phyloP scores from a whole-genome alignment of 1,139 yeast genomes.

The Lodderomyces theae region DNA sequence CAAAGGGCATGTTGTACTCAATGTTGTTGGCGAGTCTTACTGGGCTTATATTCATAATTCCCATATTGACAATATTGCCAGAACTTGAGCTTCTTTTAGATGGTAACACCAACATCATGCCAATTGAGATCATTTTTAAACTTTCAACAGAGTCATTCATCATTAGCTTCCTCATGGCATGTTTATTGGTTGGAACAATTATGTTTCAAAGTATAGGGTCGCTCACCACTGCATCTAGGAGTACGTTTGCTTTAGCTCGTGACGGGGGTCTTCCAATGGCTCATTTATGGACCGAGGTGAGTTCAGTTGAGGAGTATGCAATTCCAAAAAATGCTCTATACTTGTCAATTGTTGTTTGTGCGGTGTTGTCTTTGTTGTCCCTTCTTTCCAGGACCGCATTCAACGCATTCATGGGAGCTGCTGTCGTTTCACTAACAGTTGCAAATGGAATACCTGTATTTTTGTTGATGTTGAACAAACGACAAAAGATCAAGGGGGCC shows the following conservation, averaged over 20 bases:
- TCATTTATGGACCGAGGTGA: constrained; percentile 63
- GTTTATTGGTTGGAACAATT: constrained; percentile 68
- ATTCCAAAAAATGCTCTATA: constrained; percentile 74
- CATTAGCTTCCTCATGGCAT: constrained; percentile 63
- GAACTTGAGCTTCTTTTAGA: constrained; percentile 56
- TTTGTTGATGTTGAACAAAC: constrained; percentile 56
- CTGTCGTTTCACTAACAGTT: constrained; percentile 71
- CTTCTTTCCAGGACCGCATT: constrained; percentile 73
- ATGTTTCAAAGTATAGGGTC: constrained; percentile 78
- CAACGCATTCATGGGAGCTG: constrained; percentile 84
- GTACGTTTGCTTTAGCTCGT: constrained; percentile 83
- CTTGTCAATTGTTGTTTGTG: constrained; percentile 65
- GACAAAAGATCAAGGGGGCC: constrained; percentile 66
- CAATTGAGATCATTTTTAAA: constrained; percentile 65
- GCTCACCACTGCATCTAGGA: constrained; percentile 81
- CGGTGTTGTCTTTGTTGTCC: constrained; percentile 60
- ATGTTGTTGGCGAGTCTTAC: constrained; percentile 62
- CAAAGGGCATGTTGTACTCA: constrained; percentile 71
- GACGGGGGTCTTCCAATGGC: constrained; percentile 83
- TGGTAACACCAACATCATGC: constrained; percentile 62
- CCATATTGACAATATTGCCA: constrained; percentile 69
- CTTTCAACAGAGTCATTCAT: constrained; percentile 66
- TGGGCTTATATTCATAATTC: constrained; percentile 70
- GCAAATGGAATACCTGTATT: constrained; percentile 78
- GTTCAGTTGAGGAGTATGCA: constrained; percentile 50